Percentiles rank a stretch among this genome's conserved stretches.
Evolutionary conservation across 1,139 yeast species (phyloP).

Genomic region (Yamadazyma aaseri): DNA sequence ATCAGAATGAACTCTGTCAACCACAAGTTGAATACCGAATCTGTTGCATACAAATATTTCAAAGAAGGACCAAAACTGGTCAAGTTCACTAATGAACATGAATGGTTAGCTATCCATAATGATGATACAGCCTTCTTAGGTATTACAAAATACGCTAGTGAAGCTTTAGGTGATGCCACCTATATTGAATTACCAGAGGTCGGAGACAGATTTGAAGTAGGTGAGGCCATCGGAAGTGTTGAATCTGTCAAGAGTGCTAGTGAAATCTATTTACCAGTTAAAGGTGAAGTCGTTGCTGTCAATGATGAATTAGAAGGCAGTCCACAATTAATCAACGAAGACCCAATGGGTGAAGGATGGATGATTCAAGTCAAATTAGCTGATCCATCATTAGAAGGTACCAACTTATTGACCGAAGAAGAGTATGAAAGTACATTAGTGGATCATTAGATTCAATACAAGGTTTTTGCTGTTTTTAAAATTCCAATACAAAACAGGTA

Average conservation of each 20-base stretch:
- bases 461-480: too few species aligned
- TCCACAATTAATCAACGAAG: conserved; percentile 80
- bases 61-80: conserved; percentile 52
- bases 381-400: conserved; percentile 29
- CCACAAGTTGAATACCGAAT: conserved; percentile 51
- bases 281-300: conserved; percentile 72
- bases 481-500: too few species aligned
- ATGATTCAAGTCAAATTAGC: conserved; percentile 69
- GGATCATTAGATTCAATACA: too few species aligned
- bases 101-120: conserved; percentile 86
- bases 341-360: conserved; percentile 96
- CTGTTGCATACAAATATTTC: conserved; percentile 50
- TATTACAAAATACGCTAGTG: conserved; percentile 92
- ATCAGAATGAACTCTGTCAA: conserved; percentile 36
- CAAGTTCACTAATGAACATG: conserved; percentile 87
- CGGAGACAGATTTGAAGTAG: conserved; percentile 62
- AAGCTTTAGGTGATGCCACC: conserved; percentile 97
- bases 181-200: conserved; percentile 86
- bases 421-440: conserved; percentile 65
- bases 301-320: conserved; percentile 63
- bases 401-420: conserved; percentile 45
- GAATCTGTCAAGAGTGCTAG: conserved; percentile 94
- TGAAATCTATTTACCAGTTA: conserved; percentile 87
- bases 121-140: conserved; percentile 88
- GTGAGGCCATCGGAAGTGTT: conserved; percentile 88